Evolutionary conservation across 306 rosid genomes (phyloP).

Genomic region (Trifolium subterraneum): DNA sequence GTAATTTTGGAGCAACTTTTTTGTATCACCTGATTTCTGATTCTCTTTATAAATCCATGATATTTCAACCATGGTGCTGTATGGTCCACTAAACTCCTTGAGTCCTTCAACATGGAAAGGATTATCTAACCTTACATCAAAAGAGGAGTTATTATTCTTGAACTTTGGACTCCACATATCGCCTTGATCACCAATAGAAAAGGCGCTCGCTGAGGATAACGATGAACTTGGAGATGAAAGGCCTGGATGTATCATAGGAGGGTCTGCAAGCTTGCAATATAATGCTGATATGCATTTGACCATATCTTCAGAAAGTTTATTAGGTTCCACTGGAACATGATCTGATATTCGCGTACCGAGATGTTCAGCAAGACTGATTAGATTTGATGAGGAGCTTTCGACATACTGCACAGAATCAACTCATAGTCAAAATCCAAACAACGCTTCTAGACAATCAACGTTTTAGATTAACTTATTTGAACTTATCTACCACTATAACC

Average conservation of each 20-base stretch:
- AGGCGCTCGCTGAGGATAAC: conserved; percentile 72
- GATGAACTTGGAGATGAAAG: conserved; percentile 88
- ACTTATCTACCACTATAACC: not conserved
- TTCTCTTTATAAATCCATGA: conserved; percentile 83
- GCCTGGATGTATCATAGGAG: conserved; percentile 69
- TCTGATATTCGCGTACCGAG: conserved; percentile 88
- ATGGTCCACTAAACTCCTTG: conserved; percentile 95
- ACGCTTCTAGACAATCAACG: conserved; percentile 12
- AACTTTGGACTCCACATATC: conserved; percentile 88
- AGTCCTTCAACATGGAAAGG: conserved; percentile 93
- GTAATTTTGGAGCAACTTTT: conserved; percentile 83
- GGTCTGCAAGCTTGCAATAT: conserved; percentile 90
- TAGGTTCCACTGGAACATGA: conserved; percentile 74
- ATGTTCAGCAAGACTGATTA: conserved; percentile 93
- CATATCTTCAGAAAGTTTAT: conserved; percentile 92
- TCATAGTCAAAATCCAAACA: conserved; percentile 43
- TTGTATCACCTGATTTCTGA: conserved; percentile 70
- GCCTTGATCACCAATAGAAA: conserved; percentile 74
- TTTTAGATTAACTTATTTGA: not conserved
- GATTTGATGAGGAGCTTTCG: conserved; percentile 65
- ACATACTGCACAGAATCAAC: conserved; percentile 66
- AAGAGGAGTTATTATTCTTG: conserved; percentile 69
- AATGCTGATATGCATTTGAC: conserved; percentile 88
- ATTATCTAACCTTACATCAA: conserved; percentile 78
- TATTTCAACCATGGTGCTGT: conserved; percentile 97